A percentile compares a stretch with the other conserved stretches of the same genome.
phyloP scores from a whole-genome alignment of 257 asterid species.

The Sherardia arvensis region DNA sequence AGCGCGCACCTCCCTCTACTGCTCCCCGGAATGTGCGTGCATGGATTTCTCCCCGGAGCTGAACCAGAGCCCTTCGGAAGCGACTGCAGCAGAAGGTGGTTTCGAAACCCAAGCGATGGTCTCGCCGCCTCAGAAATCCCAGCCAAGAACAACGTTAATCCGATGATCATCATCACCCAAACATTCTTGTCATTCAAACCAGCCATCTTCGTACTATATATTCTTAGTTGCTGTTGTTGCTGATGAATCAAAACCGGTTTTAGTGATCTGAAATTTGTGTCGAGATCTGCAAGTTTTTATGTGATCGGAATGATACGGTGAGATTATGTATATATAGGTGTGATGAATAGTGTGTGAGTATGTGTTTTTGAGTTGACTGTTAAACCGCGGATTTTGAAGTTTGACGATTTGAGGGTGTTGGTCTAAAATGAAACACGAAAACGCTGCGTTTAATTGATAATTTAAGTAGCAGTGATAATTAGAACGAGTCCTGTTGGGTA shows the following conservation, averaged over 20 bases:
- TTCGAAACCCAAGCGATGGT: conserved; percentile 13
- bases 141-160: not conserved
- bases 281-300: not conserved
- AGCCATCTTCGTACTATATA: conserved; percentile 4
- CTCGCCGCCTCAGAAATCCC: conserved; percentile 16
- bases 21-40: conserved; percentile 44
- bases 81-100: conserved; percentile 26
- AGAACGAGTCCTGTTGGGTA: not conserved
- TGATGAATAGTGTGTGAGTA: not conserved
- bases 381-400: not conserved
- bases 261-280: not conserved
- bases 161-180: conserved; percentile 5
- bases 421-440: not conserved
- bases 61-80: conserved; percentile 41
- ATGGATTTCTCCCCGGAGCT: conserved; percentile 31
- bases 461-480: not conserved
- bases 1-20: conserved; percentile 40
- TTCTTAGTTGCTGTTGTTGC: not conserved
- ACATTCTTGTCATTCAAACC: not conserved
- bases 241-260: not conserved
- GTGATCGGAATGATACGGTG: not conserved
- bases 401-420: not conserved
- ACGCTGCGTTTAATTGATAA: not conserved
- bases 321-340: not conserved
- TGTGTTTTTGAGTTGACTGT: not conserved